These are phyloP conservation scores for Gleditsia sinensis DNA, from an alignment of 306 rosid genomes.

Conservation along the genomic window DNA sequence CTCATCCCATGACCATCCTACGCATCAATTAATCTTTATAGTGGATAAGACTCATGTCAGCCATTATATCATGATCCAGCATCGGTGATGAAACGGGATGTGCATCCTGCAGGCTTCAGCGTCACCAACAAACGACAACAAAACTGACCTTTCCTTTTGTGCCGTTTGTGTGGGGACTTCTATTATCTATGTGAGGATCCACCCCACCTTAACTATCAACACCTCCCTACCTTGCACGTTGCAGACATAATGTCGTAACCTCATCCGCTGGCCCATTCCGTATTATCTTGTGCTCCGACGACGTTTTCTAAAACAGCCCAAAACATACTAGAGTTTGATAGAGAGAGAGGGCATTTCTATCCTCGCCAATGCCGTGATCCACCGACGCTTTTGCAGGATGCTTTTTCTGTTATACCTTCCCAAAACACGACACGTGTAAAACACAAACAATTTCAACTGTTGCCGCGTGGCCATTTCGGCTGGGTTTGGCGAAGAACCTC, in stretches of 20 bases:
- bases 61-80: no score
- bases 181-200: background rate
- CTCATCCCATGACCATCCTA: no score
- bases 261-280: background rate
- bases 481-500: background rate
- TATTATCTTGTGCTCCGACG: background rate
- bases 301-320: background rate
- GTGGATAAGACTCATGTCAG: no score
- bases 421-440: constrained; percentile 19
- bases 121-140: background rate
- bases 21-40: background rate
- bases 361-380: background rate
- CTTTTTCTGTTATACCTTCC: background rate
- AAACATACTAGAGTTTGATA: background rate
- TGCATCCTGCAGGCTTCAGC: background rate
- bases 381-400: constrained; percentile 40
- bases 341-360: background rate
- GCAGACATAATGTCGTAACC: background rate
- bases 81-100: background rate
- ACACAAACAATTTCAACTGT: background rate
- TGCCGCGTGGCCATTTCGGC: background rate
- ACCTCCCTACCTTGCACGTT: constrained; percentile 1
- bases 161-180: constrained; percentile 1
- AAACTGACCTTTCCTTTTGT: background rate
- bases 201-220: background rate